phyloP scores from a whole-genome alignment of 495 filamentous ascomycete species.

The Massariosphaeria phaeospora region DNA sequence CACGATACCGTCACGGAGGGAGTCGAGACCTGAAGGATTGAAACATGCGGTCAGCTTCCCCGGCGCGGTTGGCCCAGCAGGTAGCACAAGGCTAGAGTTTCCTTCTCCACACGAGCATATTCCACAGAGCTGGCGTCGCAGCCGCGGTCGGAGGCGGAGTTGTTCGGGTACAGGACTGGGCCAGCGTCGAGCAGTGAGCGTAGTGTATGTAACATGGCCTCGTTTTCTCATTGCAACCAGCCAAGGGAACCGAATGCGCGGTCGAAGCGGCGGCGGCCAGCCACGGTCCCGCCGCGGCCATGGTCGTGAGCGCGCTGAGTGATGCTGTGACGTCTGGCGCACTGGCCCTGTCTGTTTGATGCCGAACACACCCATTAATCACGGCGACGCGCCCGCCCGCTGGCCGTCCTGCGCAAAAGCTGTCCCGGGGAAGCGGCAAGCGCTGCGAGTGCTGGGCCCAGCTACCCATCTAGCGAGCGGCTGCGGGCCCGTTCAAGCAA shows the following conservation, averaged over 20 bases:
- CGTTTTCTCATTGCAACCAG: conserved; percentile 28
- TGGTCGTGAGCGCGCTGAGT: not conserved
- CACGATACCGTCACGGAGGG: conserved; percentile 30
- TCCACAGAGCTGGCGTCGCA: conserved; percentile 18
- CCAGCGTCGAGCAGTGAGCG: not conserved
- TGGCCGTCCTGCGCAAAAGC: not conserved
- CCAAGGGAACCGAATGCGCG: conserved; percentile 19
- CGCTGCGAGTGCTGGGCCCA: not conserved
- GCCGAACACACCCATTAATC: no score
- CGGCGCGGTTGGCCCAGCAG: conserved; percentile 3
- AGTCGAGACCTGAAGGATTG: conserved; percentile 18
- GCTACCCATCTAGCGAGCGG: conserved; percentile 2
- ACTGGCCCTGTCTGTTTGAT: no score
- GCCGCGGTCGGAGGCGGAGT: conserved; percentile 22
- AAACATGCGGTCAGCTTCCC: conserved; percentile 26
- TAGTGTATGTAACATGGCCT: conserved; percentile 33
- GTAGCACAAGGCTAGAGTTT: conserved; percentile 25
- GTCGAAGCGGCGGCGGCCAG: conserved; percentile 6
- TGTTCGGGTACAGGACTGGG: conserved; percentile 25
- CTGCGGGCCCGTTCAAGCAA: not conserved
- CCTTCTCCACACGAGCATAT: not conserved
- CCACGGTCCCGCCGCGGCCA: not conserved
- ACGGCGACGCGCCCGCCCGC: no score
- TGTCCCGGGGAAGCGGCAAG: conserved; percentile 30
- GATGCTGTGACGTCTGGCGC: not conserved